Conservation (phyloP, 768 basidiomycete genomes). For the Suillus paluster region DNA sequence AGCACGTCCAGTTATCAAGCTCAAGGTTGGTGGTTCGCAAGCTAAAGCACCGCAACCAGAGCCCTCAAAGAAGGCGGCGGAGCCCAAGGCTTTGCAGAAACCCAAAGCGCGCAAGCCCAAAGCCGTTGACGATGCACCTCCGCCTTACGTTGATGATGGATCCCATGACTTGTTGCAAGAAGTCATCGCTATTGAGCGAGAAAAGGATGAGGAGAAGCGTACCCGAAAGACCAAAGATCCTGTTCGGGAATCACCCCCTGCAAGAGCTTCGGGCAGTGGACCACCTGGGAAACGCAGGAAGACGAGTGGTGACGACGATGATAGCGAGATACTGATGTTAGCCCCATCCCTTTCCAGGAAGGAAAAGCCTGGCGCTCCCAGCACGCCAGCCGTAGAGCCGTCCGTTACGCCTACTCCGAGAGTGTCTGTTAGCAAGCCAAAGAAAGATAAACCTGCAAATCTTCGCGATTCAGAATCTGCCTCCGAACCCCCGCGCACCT, state of each 20-base stretch:
- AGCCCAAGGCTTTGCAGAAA: constrained; percentile 42
- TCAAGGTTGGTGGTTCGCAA: constrained; percentile 58
- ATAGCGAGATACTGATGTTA: constrained; percentile 60
- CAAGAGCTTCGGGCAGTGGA: constrained; percentile 42
- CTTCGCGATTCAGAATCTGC: constrained; percentile 14
- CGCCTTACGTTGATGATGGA: constrained; percentile 79
- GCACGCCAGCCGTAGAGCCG: constrained; percentile 47
- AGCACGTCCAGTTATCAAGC: constrained; percentile 64
- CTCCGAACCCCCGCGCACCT: constrained; percentile 39
- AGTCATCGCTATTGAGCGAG: constrained; percentile 78
- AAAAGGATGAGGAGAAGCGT: constrained; percentile 59
- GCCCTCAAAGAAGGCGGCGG: constrained; percentile 31
- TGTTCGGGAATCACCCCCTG: constrained; percentile 39
- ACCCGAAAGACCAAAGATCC: constrained; percentile 47
- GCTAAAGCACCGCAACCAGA: constrained; percentile 39
- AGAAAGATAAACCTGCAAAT: constrained; percentile 47
- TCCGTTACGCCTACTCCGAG: constrained; percentile 30
- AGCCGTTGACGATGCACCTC: constrained; percentile 52
- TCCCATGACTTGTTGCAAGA: constrained; percentile 82
- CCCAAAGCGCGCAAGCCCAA: constrained; percentile 49
- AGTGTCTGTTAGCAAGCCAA: constrained; percentile 38
- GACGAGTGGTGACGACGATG: constrained; percentile 50
- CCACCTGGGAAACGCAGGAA: constrained; percentile 65
- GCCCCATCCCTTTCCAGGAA: constrained; percentile 65
- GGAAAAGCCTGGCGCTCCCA: constrained; percentile 34